These are phyloP conservation scores for Monascus purpureus DNA, from an alignment of 495 filamentous ascomycete genomes.

Conservation along the genomic window DNA sequence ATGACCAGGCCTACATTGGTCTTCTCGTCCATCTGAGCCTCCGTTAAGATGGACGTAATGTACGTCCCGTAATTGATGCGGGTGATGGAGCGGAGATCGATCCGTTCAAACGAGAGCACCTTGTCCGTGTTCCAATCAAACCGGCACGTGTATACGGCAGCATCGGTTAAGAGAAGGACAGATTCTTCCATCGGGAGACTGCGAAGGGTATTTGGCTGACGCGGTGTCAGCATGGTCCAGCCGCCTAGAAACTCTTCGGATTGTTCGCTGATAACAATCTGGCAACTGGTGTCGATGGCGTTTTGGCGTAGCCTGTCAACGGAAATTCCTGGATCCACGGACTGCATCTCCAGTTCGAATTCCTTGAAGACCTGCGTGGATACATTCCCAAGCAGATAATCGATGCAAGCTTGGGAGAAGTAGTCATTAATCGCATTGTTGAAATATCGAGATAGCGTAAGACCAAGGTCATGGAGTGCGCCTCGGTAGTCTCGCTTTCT, in stretches of 20 bases:
- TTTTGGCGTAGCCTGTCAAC: conserved; percentile 69
- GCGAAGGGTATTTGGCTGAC: conserved; percentile 47
- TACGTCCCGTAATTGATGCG: conserved; percentile 70
- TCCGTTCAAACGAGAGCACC: conserved; percentile 76
- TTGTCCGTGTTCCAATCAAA: conserved; percentile 93
- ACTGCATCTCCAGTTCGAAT: conserved; percentile 80
- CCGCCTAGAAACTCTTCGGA: conserved; percentile 71
- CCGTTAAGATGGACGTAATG: conserved; percentile 71
- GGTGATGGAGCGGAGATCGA: conserved; percentile 56
- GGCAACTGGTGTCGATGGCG: conserved; percentile 73
- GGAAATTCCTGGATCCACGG: conserved; percentile 73
- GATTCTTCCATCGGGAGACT: conserved; percentile 67
- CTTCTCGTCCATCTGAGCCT: conserved; percentile 55
- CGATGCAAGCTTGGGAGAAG: conserved; percentile 86
- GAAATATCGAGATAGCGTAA: conserved; percentile 57
- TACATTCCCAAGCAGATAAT: conserved; percentile 86
- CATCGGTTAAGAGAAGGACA: conserved; percentile 73
- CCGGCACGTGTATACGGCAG: conserved; percentile 70
- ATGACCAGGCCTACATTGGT: conserved; percentile 75
- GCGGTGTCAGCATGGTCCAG: conserved; percentile 66
- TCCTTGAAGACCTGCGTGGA: conserved; percentile 72
- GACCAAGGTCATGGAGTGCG: conserved; percentile 79
- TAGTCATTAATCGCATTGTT: conserved; percentile 90
- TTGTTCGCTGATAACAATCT: conserved; percentile 72
- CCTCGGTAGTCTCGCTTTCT: conserved; percentile 83